These are phyloP conservation scores for Thelephora ganbajun DNA, from an alignment of 768 basidiomycete species.

Conservation along the genomic window DNA sequence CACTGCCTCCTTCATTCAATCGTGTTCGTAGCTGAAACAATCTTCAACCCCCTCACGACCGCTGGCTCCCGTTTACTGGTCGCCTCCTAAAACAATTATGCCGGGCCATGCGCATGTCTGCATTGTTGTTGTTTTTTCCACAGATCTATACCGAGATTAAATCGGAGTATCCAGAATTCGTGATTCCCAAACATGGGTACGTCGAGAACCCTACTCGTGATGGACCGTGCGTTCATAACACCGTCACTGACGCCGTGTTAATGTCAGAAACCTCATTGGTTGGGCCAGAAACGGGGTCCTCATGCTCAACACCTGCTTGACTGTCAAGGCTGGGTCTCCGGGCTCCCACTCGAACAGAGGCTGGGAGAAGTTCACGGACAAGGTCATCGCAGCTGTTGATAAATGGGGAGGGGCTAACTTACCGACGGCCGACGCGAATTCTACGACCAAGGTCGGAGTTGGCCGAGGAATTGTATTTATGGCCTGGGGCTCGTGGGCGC, in stretches of 20 bases:
- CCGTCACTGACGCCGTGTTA: slow-evolving; percentile 1
- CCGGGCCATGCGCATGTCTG: too few relatives aligned
- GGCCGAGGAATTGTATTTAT: slow-evolving; percentile 76
- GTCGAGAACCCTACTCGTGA: slow-evolving; percentile 13
- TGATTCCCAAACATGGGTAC: slow-evolving; percentile 72
- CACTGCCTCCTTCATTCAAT: background rate
- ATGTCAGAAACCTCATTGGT: slow-evolving; percentile 51
- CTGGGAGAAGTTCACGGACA: slow-evolving; percentile 85
- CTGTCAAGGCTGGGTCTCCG: slow-evolving; percentile 62
- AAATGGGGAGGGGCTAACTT: slow-evolving; percentile 65
- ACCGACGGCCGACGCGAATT: slow-evolving; percentile 15
- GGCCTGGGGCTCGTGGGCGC: slow-evolving; percentile 84
- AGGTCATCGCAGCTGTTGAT: slow-evolving; percentile 67
- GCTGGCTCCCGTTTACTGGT: slow-evolving; percentile 2
- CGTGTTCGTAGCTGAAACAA: too few relatives aligned
- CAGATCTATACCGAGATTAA: slow-evolving; percentile 85
- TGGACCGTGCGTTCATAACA: background rate
- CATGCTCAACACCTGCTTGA: slow-evolving; percentile 85
- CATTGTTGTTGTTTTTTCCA: slow-evolving; percentile 5
- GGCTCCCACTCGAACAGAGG: slow-evolving; percentile 77
- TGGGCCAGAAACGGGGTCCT: slow-evolving; percentile 85
- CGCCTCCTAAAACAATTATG: slow-evolving; percentile 8
- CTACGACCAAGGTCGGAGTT: slow-evolving; percentile 27
- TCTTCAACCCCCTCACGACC: background rate
- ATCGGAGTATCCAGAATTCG: slow-evolving; percentile 69